phyloP scores from a whole-genome alignment of 2,329 filamentous ascomycete species.

The Penicillium rolfsii region DNA sequence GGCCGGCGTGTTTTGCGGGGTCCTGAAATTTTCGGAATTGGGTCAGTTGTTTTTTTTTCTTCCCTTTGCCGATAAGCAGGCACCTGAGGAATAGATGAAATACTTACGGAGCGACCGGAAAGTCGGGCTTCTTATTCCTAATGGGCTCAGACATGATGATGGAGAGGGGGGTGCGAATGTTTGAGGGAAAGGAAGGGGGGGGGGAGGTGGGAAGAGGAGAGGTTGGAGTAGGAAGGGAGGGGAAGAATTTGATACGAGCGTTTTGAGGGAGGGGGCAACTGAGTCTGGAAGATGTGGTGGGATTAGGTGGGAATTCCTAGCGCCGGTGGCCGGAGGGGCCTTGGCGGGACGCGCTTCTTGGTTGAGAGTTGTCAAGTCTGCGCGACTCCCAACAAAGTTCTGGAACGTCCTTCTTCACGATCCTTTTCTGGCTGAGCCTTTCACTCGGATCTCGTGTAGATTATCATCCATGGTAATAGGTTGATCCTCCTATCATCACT shows the following conservation, averaged over 20 bases:
- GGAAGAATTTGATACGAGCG: conserved; percentile 44
- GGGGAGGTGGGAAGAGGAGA: conserved; percentile 20
- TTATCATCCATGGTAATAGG: background rate
- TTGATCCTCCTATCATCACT: background rate
- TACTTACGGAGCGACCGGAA: conserved; percentile 66
- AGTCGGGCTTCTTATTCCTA: conserved; percentile 67
- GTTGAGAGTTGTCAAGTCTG: conserved; percentile 26
- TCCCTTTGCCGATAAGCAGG: conserved; percentile 30
- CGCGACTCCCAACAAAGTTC: conserved; percentile 38
- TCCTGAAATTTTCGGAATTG: conserved; percentile 60
- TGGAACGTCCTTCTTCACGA: background rate
- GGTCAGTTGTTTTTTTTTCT: conserved; percentile 26
- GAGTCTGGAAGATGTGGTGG: conserved; percentile 34
- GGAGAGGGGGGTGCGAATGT: conserved; percentile 12
- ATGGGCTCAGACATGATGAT: conserved; percentile 67
- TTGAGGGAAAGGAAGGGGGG: conserved; percentile 8
- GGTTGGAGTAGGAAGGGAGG: conserved; percentile 32
- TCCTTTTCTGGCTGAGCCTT: background rate
- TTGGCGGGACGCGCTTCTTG: conserved; percentile 43
- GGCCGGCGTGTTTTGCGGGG: conserved; percentile 96
- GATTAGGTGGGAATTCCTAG: conserved; percentile 45
- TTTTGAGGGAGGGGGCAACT: conserved; percentile 32
- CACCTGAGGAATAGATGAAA: conserved; percentile 19
- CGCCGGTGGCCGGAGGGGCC: conserved; percentile 45
- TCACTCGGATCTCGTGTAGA: background rate